phyloP scores from a whole-genome alignment of 169 alveolate genomes.

The Blepharisma undulans region DNA sequence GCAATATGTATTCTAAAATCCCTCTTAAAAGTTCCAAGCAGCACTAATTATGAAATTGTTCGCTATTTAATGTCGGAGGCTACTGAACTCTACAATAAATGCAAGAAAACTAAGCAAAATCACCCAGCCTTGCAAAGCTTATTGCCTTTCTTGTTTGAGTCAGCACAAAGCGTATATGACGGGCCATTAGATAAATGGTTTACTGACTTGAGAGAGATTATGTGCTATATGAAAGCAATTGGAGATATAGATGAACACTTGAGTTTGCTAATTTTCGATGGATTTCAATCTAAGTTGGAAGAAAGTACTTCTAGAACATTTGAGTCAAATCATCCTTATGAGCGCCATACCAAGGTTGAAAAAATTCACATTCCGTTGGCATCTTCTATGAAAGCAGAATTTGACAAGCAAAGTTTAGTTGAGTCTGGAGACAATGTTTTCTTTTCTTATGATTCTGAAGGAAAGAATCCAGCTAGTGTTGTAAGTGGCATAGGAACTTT shows the following conservation, averaged over 20 bases:
- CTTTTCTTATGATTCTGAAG: conserved; percentile 16
- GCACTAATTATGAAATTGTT: neutral
- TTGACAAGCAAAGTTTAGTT: neutral
- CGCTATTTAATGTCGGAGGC: neutral
- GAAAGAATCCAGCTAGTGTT: neutral
- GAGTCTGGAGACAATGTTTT: neutral
- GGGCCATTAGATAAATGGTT: neutral
- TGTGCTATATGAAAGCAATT: neutral
- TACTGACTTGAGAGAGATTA: neutral
- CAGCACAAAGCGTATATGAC: neutral
- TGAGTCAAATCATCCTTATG: neutral
- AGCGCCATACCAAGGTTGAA: neutral
- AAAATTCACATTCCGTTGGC: neutral
- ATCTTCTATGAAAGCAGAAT: neutral
- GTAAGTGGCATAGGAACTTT: neutral
- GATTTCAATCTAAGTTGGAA: neutral
- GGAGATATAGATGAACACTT: neutral
- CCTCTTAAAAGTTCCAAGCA: neutral
- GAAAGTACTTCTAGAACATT: neutral
- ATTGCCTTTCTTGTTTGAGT: neutral
- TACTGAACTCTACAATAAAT: neutral
- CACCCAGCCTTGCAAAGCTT: neutral
- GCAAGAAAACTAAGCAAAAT: neutral
- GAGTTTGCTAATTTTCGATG: neutral
- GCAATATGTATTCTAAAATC: neutral